Base-by-base conservation (phyloP, 352 stramenopile species). In the Pythium rhizo-oryzae region DNA sequence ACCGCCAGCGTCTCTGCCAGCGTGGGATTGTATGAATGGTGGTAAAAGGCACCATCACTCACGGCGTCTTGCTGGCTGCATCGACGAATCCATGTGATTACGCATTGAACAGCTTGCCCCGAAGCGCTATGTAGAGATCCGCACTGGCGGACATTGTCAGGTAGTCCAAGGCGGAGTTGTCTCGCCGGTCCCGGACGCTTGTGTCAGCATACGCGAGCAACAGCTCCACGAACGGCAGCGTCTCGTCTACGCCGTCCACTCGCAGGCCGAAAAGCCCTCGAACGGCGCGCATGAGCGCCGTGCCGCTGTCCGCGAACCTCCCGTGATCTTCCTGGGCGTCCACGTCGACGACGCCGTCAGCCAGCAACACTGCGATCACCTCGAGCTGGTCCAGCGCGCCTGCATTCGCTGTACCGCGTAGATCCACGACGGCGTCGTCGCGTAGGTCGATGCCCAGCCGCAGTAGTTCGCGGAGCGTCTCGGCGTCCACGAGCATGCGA, bases 261-360 rank as follows among this genome's bases (percentile, higher is more conserved):
- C 49, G 49, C 3, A 21, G 9, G 1, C 23, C 15, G 18, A 55
- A 28, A 7, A 55, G 24, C 7, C 49, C 24, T 39, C 49, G 49
- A 8, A 62, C 55, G 7, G 55, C 23, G 21, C 55, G 43, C 55
- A 62, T 62, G 19, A 62, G 39, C 12, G 55, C 23, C 15, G 55
- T 55, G 8, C 49, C 49, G 23, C 49, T 55, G 23, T 55, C 21
- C 4, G 23, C 24, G 8, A 37, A 62, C 21, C 55, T 37, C 7
- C 55, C 55, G 15, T 39, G n/a, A 5, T 39, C 39, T 4, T 35
- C 35, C 15, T 62, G 39, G 2, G 54, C 33, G 15, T 60, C 54
- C 8, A 60, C 54, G 19, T 60, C 54, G 11, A 60, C 54, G 12
- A 60, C 8, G 9, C 54, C 54, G 4, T 60, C 33, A 7, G n/a